A percentile compares a stretch with the other conserved stretches of the same genome.
Evolutionary conservation across 2,329 filamentous ascomycete species (phyloP).

Genomic region (Penicillium sp.): DNA sequence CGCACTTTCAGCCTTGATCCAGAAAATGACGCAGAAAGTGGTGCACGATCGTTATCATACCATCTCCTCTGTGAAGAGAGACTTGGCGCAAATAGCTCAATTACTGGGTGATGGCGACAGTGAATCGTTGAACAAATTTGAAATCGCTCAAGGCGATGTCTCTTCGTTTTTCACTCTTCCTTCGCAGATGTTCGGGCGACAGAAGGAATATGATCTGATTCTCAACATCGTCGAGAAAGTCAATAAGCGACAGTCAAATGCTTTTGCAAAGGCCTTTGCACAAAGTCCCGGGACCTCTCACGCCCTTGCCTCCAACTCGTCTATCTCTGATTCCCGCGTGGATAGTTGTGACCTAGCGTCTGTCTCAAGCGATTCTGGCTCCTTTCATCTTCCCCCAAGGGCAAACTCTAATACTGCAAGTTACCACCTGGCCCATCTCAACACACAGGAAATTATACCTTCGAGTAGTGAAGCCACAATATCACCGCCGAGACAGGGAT

Average conservation of each 20-base stretch:
- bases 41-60: slow-evolving; percentile 86
- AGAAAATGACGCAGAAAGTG: slow-evolving; percentile 86
- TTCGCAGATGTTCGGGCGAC: slow-evolving; percentile 70
- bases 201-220: slow-evolving; percentile 64
- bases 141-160: slow-evolving; percentile 75
- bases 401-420: slow-evolving; percentile 34
- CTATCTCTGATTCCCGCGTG: slow-evolving; percentile 47
- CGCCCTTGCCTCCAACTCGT: slow-evolving; percentile 49
- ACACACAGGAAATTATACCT: slow-evolving; percentile 33
- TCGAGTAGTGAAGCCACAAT: slow-evolving; percentile 33
- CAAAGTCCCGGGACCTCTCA: slow-evolving; percentile 41
- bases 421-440: slow-evolving; percentile 26
- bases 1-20: slow-evolving; percentile 72
- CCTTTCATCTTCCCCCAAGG: slow-evolving; percentile 37
- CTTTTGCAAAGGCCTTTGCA: slow-evolving; percentile 28
- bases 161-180: slow-evolving; percentile 90
- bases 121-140: slow-evolving; percentile 64
- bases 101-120: slow-evolving; percentile 70
- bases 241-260: slow-evolving; percentile 55
- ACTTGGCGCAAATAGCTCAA: slow-evolving; percentile 67
- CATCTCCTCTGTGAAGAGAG: slow-evolving; percentile 75
- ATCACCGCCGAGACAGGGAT: slow-evolving; percentile 27
- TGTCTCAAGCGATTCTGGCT: slow-evolving; percentile 51
- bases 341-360: slow-evolving; percentile 48
- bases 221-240: slow-evolving; percentile 71